Conservation (phyloP, 352 stramenopile genomes). For the Chrysophaeum taylorii region DNA sequence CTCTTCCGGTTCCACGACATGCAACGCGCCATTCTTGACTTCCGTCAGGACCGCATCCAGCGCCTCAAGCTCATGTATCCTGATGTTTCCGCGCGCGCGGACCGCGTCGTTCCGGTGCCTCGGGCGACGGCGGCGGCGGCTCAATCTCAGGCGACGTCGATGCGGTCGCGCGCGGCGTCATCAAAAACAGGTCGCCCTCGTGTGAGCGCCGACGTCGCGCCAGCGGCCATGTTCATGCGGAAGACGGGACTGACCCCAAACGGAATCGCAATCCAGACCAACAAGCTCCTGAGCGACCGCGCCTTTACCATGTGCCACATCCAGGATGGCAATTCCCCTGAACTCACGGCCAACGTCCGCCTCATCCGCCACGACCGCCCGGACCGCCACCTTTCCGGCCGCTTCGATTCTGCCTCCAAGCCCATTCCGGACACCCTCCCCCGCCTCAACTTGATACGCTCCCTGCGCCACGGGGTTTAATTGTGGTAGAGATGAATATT, state of each 20-base stretch:
- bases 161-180: background rate
- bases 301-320: conserved; percentile 68
- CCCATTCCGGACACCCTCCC: no score
- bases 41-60: conserved; percentile 27
- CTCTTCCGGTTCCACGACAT: conserved; percentile 64
- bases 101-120: background rate
- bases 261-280: conserved; percentile 26
- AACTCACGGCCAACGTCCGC: conserved; percentile 65
- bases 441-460: no score
- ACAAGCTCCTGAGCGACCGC: conserved; percentile 55
- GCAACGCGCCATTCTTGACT: conserved; percentile 38
- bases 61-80: conserved; percentile 24
- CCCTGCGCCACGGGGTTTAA: no score
- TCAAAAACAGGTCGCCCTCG: conserved; percentile 22
- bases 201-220: conserved; percentile 41
- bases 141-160: background rate
- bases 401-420: no score
- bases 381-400: no score
- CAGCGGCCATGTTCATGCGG: conserved; percentile 57
- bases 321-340: conserved; percentile 56
- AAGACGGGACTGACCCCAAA: conserved; percentile 50
- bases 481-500: no score
- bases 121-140: background rate
- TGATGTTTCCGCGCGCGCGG: background rate
- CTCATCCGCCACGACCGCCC: no score